Percentiles rank a stretch among this genome's conserved stretches.
phyloP scores from a whole-genome alignment of 2,329 filamentous ascomycete genomes.

The Truncatella angustata region DNA sequence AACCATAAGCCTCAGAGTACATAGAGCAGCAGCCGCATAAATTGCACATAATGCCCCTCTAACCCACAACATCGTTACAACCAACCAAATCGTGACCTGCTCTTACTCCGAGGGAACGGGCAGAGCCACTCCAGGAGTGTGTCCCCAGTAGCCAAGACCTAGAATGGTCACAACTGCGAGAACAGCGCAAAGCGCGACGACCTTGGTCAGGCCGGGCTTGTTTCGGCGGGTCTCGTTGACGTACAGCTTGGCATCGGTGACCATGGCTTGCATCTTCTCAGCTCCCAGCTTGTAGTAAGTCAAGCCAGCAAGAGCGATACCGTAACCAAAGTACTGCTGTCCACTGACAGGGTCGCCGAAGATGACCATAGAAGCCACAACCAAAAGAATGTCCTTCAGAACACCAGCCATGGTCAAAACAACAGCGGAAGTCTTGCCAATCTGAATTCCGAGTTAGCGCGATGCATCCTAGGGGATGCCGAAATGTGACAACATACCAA shows the following conservation, averaged over 20 bases:
- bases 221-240: constrained; percentile 19
- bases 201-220: constrained; percentile 20
- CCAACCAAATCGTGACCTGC: too few relatives aligned
- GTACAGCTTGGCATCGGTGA: constrained; percentile 18
- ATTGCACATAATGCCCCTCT: background rate
- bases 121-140: background rate
- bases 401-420: constrained; percentile 72
- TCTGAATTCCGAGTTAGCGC: constrained; percentile 29
- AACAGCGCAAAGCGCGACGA: constrained; percentile 17
- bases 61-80: background rate
- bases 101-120: constrained; percentile 6
- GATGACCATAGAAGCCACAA: constrained; percentile 64
- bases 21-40: background rate
- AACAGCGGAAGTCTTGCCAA: constrained; percentile 72
- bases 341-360: constrained; percentile 63
- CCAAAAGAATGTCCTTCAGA: constrained; percentile 71
- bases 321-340: constrained; percentile 69
- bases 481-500: constrained; percentile 56
- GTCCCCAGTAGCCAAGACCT: constrained; percentile 4
- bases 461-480: background rate
- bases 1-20: background rate
- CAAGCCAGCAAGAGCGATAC: constrained; percentile 48
- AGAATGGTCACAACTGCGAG: constrained; percentile 4
- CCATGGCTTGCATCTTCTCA: constrained; percentile 24
- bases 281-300: constrained; percentile 27